A percentile compares a stretch with the other conserved stretches of the same genome.
phyloP scores from a whole-genome alignment of 768 basidiomycete genomes.

The Russula sp. region DNA sequence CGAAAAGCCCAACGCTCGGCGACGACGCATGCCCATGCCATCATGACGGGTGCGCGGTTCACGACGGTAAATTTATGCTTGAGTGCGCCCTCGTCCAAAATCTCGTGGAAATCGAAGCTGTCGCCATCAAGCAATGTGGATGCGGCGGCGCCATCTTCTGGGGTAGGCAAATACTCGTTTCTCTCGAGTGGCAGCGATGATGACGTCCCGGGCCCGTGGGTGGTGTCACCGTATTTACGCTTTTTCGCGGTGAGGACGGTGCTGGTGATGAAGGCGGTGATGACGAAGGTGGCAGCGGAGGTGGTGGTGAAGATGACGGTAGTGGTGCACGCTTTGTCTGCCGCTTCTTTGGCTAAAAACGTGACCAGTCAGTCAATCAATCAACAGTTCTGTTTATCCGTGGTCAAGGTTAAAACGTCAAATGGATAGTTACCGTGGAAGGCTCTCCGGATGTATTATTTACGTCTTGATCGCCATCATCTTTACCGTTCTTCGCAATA shows the following conservation, averaged over 20 bases:
- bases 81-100: slow-evolving; percentile 69
- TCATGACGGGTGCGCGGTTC: slow-evolving; percentile 94
- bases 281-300: background rate
- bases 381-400: background rate
- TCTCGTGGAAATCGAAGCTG: slow-evolving; percentile 65
- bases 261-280: background rate
- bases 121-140: slow-evolving; percentile 44
- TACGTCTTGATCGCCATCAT: background rate
- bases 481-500: slow-evolving; percentile 7
- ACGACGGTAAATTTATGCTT: slow-evolving; percentile 59
- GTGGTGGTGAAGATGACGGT: too few species aligned
- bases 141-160: slow-evolving; percentile 47
- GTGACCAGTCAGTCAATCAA: background rate
- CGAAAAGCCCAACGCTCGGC: slow-evolving; percentile 84
- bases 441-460: slow-evolving; percentile 6
- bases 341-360: background rate
- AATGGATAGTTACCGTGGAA: slow-evolving; percentile 17
- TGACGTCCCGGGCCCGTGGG: background rate
- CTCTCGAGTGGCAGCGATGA: slow-evolving; percentile 31
- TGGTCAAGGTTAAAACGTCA: too few species aligned
- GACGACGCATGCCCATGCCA: slow-evolving; percentile 86
- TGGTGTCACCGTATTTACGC: slow-evolving; percentile 46
- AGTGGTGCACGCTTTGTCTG: too few species aligned
- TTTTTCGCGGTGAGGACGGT: slow-evolving; percentile 42
- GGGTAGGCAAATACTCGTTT: slow-evolving; percentile 59